Evolutionary conservation across 139 green algal genomes (phyloP).

Genomic region (Asterochloris erici): DNA sequence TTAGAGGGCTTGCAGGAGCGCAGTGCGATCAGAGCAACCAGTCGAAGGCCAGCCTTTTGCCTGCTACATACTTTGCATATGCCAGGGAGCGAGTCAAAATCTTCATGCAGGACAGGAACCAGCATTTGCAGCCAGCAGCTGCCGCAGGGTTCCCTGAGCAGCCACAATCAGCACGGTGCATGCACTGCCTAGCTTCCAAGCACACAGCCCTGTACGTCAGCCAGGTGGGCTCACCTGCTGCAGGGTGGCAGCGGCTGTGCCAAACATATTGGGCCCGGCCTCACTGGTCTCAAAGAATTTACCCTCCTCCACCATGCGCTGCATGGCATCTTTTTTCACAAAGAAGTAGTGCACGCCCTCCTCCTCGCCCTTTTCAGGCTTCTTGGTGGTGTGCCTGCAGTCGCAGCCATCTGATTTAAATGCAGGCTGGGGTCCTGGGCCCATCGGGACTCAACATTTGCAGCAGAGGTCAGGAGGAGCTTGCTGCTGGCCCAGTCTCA

Average conservation of each 20-base stretch:
- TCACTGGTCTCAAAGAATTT: conserved; percentile 19
- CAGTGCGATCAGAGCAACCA: no score
- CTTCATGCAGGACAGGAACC: neutral
- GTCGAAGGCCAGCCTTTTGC: no score
- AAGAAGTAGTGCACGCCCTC: conserved; percentile 34
- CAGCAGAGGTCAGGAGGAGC: no score
- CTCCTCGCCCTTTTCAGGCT: conserved; percentile 31
- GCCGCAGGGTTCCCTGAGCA: neutral
- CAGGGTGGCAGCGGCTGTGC: neutral
- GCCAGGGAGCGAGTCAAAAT: neutral
- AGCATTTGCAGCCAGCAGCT: neutral
- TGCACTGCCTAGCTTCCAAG: neutral
- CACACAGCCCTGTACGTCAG: no score
- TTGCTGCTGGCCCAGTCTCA: no score
- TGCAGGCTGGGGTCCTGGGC: no score
- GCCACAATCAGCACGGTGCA: neutral
- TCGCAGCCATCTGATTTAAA: neutral
- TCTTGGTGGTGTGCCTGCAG: conserved; percentile 28
- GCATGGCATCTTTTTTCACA: conserved; percentile 28
- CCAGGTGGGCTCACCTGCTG: conserved; percentile 3
- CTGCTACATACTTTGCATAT: neutral
- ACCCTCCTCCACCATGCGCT: conserved; percentile 26
- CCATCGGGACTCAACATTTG: no score
- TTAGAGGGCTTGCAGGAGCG: no score
- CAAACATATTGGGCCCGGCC: neutral